A percentile compares a stretch with the other conserved stretches of the same genome.
Evolutionary conservation across 495 filamentous ascomycete genomes (phyloP).

Genomic region (Glonium stellatum): DNA sequence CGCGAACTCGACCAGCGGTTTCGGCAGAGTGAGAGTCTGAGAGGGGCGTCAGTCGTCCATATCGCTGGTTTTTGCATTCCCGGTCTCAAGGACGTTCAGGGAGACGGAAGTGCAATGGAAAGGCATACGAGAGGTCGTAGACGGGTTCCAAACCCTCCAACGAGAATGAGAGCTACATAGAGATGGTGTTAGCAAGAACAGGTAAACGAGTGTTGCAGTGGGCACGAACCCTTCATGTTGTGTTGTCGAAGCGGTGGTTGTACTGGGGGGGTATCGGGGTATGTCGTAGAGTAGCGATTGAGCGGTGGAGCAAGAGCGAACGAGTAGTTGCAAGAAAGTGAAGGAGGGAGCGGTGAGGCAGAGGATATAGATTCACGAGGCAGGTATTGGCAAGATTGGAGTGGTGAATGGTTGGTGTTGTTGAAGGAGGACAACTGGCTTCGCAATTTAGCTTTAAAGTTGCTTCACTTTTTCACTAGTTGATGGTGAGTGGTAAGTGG

Average conservation of each 20-base stretch:
- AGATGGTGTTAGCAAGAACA: not conserved
- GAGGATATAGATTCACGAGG: not conserved
- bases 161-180: constrained; percentile 86
- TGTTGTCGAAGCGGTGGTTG: constrained; percentile 4
- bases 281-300: not conserved
- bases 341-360: not conserved
- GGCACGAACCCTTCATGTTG: constrained; percentile 27
- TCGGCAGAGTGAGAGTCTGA: constrained; percentile 93
- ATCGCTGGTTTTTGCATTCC: constrained; percentile 4
- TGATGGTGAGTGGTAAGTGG: constrained; percentile 3
- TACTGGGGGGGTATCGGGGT: not conserved
- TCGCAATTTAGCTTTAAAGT: constrained; percentile 10
- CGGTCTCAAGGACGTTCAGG: constrained; percentile 10
- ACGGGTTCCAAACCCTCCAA: constrained; percentile 98
- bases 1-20: constrained; percentile 95
- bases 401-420: not conserved
- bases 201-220: not conserved
- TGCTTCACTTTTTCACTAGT: not conserved
- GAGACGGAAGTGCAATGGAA: constrained; percentile 1
- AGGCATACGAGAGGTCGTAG: constrained; percentile 87
- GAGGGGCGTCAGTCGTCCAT: constrained; percentile 14
- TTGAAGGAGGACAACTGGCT: constrained; percentile 26
- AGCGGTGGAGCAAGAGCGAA: not conserved
- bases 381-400: too few relatives aligned
- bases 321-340: not conserved